phyloP scores from a whole-genome alignment of 2,329 filamentous ascomycete genomes.

The Didymellaceae sp. region DNA sequence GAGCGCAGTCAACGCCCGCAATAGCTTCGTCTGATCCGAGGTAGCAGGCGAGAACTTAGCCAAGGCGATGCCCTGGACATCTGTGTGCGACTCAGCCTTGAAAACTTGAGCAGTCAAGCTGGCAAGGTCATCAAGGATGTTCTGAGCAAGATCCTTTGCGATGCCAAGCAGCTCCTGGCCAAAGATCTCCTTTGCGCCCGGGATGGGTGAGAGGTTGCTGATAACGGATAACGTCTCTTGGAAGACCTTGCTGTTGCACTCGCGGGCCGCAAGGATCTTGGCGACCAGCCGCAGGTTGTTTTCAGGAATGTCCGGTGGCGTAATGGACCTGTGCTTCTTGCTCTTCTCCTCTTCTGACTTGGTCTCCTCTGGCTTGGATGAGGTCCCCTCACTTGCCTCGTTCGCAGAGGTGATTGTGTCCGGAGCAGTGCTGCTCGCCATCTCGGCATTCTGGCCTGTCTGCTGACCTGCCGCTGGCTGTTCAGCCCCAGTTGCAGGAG shows the following conservation, averaged over 20 bases:
- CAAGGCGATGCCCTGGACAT: conserved; percentile 92
- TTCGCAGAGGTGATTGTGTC: conserved; percentile 6
- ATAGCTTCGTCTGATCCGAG: conserved; percentile 94
- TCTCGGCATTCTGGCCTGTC: conserved; percentile 38
- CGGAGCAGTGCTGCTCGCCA: conserved; percentile 51
- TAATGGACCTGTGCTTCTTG: conserved; percentile 69
- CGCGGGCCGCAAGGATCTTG: conserved; percentile 92
- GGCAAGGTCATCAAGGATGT: conserved; percentile 83
- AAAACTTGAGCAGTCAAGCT: conserved; percentile 86
- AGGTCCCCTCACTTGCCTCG: conserved; percentile 27
- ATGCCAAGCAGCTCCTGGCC: conserved; percentile 91
- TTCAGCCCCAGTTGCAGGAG: conserved; percentile 24
- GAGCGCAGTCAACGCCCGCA: conserved; percentile 89
- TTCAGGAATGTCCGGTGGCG: conserved; percentile 84
- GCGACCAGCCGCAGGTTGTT: conserved; percentile 93
- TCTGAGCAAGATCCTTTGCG: conserved; percentile 81
- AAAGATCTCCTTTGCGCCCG: conserved; percentile 86
- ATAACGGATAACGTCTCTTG: conserved; percentile 98
- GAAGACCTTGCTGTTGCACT: conserved; percentile 98
- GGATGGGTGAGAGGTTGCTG: conserved; percentile 94
- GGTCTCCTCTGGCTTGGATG: conserved; percentile 45
- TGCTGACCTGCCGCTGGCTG: conserved; percentile 15
- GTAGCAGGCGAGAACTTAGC: conserved; percentile 95
- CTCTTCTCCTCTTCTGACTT: conserved; percentile 34
- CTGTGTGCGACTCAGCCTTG: conserved; percentile 84